These are phyloP conservation scores for Calonectria pteridis DNA, from an alignment of 2,329 filamentous ascomycete genomes.

Conservation along the genomic window DNA sequence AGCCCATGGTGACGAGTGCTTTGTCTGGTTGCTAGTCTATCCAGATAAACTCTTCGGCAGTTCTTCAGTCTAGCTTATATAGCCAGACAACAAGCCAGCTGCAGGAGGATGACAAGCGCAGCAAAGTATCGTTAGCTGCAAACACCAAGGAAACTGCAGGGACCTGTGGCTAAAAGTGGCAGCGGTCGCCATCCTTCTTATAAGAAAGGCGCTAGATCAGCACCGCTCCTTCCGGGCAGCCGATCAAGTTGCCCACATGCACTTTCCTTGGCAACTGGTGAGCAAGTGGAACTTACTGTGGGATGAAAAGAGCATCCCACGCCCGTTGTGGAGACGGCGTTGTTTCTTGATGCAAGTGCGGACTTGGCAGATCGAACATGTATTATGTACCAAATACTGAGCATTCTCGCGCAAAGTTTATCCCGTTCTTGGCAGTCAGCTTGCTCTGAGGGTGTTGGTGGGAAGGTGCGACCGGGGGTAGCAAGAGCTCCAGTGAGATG, in stretches of 20 bases:
- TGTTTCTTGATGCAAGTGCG: neutral
- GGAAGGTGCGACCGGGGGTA: neutral
- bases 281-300: neutral
- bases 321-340: neutral
- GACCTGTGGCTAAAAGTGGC: neutral
- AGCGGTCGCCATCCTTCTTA: neutral
- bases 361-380: neutral
- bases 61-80: no score
- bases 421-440: neutral
- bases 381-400: neutral
- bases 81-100: neutral
- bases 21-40: neutral
- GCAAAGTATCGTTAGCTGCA: neutral
- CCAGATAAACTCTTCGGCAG: neutral
- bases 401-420: neutral
- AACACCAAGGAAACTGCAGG: neutral
- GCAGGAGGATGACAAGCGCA: neutral
- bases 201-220: neutral
- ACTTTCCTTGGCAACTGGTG: neutral
- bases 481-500: neutral
- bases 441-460: neutral
- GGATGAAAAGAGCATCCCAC: neutral
- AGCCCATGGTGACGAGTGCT: constrained; percentile 10
- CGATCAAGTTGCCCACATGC: neutral
- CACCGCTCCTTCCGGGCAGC: neutral